phyloP scores from a whole-genome alignment of 139 green algal species.

The Auxenochlorella pyrenoidosa region DNA sequence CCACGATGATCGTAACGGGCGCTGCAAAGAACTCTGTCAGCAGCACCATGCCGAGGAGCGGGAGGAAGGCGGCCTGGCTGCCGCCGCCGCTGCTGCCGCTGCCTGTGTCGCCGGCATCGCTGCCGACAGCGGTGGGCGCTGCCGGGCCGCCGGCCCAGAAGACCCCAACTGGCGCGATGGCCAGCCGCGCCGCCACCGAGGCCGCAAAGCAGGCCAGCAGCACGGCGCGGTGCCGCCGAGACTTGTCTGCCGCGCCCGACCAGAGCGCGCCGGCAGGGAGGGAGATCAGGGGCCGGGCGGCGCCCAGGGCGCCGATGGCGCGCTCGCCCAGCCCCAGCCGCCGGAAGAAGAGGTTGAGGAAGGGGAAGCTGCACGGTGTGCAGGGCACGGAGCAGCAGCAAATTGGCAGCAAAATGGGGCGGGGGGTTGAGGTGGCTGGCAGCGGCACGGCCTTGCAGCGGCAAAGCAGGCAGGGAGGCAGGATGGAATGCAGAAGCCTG shows the following conservation, averaged over 20 bases:
- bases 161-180: neutral
- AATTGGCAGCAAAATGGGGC: too few relatives aligned
- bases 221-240: slow-evolving; percentile 47
- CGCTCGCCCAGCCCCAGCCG: slow-evolving; percentile 47
- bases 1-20: slow-evolving; percentile 57
- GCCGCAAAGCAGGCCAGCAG: slow-evolving; percentile 43
- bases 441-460: neutral
- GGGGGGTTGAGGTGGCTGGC: too few relatives aligned
- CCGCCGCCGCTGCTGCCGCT: too few relatives aligned
- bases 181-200: slow-evolving; percentile 1
- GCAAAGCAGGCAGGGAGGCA: neutral
- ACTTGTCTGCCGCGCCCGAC: slow-evolving; percentile 55
- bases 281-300: slow-evolving; percentile 24
- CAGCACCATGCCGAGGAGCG: slow-evolving; percentile 43
- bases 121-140: neutral
- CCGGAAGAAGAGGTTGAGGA: slow-evolving; percentile 64
- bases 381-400: too few relatives aligned
- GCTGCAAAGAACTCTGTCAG: slow-evolving; percentile 48
- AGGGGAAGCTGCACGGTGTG: slow-evolving; percentile 51
- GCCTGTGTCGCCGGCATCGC: too few relatives aligned
- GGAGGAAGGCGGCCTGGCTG: slow-evolving; percentile 22
- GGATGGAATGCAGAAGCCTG: neutral
- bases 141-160: neutral
- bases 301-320: slow-evolving; percentile 53
- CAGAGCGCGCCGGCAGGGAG: slow-evolving; percentile 37